These are phyloP conservation scores for Ascochyta clinopodiicola DNA, from an alignment of 2,329 filamentous ascomycete species.

Conservation along the genomic window DNA sequence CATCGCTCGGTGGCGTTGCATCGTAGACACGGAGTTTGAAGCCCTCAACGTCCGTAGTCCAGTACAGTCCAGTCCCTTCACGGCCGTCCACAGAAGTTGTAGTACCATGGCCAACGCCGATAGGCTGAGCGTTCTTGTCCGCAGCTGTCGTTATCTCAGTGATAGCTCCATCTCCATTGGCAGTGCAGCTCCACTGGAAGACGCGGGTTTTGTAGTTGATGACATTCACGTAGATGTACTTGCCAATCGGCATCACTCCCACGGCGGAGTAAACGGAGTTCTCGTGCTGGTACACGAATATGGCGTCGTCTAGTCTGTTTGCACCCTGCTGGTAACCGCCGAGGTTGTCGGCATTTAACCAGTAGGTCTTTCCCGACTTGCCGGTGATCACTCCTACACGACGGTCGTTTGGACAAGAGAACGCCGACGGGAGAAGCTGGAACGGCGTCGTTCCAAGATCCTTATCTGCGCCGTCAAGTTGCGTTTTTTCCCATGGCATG, in stretches of 20 bases:
- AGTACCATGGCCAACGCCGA: constrained; percentile 65
- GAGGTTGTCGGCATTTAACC: constrained; percentile 57
- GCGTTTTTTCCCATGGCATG: constrained; percentile 59
- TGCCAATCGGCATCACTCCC: constrained; percentile 56
- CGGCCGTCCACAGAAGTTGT: constrained; percentile 62
- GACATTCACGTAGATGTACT: constrained; percentile 59
- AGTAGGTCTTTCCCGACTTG: constrained; percentile 60
- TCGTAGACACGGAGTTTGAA: constrained; percentile 61
- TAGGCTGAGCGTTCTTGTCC: constrained; percentile 58
- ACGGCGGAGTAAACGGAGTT: constrained; percentile 59
- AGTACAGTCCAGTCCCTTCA: constrained; percentile 62
- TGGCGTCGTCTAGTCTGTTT: constrained; percentile 52
- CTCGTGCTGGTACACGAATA: constrained; percentile 55
- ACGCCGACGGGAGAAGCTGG: constrained; percentile 52
- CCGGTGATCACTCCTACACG: constrained; percentile 59
- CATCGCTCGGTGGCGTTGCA: constrained; percentile 53
- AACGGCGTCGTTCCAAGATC: constrained; percentile 58
- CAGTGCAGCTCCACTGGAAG: constrained; percentile 64
- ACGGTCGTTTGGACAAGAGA: constrained; percentile 53
- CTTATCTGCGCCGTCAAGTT: constrained; percentile 58
- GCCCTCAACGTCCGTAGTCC: constrained; percentile 64
- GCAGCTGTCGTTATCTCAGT: constrained; percentile 60
- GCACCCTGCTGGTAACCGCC: constrained; percentile 58
- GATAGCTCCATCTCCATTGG: constrained; percentile 59
- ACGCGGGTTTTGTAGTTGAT: constrained; percentile 63